Evolutionary conservation across 768 basidiomycete genomes (phyloP).

Genomic region (Phanerodontia chrysosporium): DNA sequence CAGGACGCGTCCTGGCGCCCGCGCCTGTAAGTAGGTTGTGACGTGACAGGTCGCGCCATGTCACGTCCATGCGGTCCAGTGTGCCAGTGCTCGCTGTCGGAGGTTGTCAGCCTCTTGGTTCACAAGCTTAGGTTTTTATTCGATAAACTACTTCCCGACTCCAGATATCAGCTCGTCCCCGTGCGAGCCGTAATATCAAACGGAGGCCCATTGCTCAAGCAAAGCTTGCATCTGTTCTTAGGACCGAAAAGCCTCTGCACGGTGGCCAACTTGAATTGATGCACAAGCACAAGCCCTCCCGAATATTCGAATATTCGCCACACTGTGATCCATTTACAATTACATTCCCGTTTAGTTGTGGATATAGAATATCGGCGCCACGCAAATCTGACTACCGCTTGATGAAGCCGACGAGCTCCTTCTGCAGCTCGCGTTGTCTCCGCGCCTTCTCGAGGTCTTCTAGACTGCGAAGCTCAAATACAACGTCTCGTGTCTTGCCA

Average conservation of each 20-base stretch:
- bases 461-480: conserved; percentile 85
- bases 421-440: conserved; percentile 81
- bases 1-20: conserved; percentile 5
- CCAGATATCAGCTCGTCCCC: too few relatives aligned
- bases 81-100: background rate
- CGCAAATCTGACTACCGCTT: conserved; percentile 41
- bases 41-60: conserved; percentile 5
- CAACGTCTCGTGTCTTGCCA: conserved; percentile 94
- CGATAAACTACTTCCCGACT: too few relatives aligned
- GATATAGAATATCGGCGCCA: background rate
- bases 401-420: conserved; percentile 85
- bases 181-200: too few relatives aligned
- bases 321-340: background rate
- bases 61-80: too few relatives aligned
- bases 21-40: background rate
- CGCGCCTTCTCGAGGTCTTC: conserved; percentile 82
- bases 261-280: too few relatives aligned
- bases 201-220: too few relatives aligned
- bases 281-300: too few relatives aligned
- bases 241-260: too few relatives aligned
- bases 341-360: background rate
- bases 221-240: too few relatives aligned
- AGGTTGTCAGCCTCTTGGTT: too few relatives aligned
- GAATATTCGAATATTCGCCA: background rate
- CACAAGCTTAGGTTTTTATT: too few relatives aligned